Conservation (phyloP, 2,329 filamentous ascomycete species). For the Periglandula ipomoeae region DNA sequence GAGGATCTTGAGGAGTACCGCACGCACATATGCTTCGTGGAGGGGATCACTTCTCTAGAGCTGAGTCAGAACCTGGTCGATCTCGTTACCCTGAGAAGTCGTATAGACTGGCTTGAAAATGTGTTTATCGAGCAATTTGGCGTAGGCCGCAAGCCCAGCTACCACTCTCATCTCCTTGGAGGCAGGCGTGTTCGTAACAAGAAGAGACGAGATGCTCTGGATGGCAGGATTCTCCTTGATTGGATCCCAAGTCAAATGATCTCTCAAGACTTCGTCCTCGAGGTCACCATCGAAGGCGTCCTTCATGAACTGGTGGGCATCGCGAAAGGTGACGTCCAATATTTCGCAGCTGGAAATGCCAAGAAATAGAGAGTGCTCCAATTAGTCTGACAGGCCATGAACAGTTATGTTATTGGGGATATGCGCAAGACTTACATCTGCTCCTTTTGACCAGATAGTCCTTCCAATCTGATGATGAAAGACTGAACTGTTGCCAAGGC, state of each 20-base stretch:
- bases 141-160: background rate
- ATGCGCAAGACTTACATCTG: no score
- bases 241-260: background rate
- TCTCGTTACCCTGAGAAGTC: background rate
- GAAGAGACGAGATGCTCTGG: background rate
- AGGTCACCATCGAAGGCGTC: background rate
- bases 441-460: no score
- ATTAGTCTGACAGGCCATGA: no score
- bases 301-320: conserved; percentile 1
- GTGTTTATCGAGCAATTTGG: background rate
- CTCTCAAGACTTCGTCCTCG: background rate
- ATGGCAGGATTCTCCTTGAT: background rate
- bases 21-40: background rate
- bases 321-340: background rate
- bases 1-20: conserved; percentile 1
- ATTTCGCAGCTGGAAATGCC: background rate
- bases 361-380: no score
- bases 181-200: background rate
- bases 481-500: no score
- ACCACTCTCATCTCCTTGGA: background rate
- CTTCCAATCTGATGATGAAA: no score
- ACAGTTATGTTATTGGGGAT: no score
- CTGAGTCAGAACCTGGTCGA: background rate
- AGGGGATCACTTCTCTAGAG: background rate
- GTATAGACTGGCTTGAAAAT: conserved; percentile 2